phyloP scores from a whole-genome alignment of 2,329 filamentous ascomycete species.

The Thelonectria blattea region DNA sequence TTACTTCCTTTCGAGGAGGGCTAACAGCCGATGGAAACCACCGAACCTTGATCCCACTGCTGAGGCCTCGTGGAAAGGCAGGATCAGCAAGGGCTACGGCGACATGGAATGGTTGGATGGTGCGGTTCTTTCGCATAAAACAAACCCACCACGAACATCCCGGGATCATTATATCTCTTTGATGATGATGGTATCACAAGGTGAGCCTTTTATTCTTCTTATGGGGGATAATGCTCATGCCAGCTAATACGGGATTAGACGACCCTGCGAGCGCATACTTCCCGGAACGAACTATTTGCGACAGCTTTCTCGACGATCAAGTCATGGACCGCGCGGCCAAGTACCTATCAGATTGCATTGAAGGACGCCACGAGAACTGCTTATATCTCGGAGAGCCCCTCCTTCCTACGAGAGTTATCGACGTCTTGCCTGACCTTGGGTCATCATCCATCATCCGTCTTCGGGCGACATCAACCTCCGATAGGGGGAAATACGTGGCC shows the following conservation, averaged over 20 bases:
- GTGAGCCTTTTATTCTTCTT: background rate
- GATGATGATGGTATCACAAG: background rate
- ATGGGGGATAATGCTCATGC: background rate
- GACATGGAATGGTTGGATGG: constrained; percentile 7
- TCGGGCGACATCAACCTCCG: background rate
- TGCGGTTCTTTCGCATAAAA: background rate
- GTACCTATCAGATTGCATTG: constrained; percentile 2
- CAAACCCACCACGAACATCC: background rate
- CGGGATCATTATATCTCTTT: background rate
- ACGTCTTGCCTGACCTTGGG: background rate
- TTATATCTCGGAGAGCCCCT: background rate
- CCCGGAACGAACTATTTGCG: background rate
- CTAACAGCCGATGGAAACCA: background rate
- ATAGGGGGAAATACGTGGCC: background rate
- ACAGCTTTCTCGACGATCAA: constrained; percentile 1
- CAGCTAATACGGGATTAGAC: background rate
- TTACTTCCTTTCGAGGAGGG: constrained; percentile 1
- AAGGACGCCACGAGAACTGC: constrained; percentile 8
- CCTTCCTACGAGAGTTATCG: background rate
- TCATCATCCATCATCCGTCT: background rate
- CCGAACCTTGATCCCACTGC: no score
- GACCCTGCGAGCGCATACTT: constrained; percentile 1
- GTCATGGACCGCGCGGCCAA: constrained; percentile 1
- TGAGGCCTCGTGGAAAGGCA: background rate
- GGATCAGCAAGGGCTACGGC: background rate